Conservation (phyloP, 371 early-diverging fungal species). For the Rhizopus stolonifer region DNA sequence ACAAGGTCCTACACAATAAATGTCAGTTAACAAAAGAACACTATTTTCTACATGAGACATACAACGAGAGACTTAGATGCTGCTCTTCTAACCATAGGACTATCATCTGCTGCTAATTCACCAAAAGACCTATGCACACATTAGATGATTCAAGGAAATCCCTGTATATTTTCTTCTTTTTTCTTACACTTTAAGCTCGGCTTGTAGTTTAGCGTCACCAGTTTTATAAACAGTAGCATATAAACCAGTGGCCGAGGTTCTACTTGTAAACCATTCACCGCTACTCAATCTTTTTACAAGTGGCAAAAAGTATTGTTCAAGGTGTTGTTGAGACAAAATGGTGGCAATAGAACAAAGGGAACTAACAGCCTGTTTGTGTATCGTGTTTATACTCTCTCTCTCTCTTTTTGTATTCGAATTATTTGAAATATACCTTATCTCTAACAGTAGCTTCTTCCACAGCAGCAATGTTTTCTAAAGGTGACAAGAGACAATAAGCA, state of each 20-base stretch:
- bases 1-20: slow-evolving; percentile 69
- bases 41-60: slow-evolving; percentile 3
- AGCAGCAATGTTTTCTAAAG: slow-evolving; percentile 93
- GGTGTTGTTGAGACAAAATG: slow-evolving; percentile 69
- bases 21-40: neutral
- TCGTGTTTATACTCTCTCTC: too few relatives aligned
- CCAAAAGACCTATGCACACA: slow-evolving; percentile 1
- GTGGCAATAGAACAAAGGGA: slow-evolving; percentile 83
- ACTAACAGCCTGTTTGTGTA: slow-evolving; percentile 97
- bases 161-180: slow-evolving; percentile 53
- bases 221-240: slow-evolving; percentile 82
- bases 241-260: slow-evolving; percentile 91
- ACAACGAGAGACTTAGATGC: slow-evolving; percentile 92
- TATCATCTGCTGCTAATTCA: slow-evolving; percentile 59
- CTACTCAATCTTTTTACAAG: slow-evolving; percentile 85
- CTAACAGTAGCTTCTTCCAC: slow-evolving; percentile 97
- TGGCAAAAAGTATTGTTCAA: slow-evolving; percentile 88
- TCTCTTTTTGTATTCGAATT: too few relatives aligned
- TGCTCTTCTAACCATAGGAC: slow-evolving; percentile 97
- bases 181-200: slow-evolving; percentile 77
- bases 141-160: neutral
- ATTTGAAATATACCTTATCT: slow-evolving; percentile 91
- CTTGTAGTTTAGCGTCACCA: slow-evolving; percentile 71
- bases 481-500: slow-evolving; percentile 83
- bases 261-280: slow-evolving; percentile 98